A percentile compares a stretch with the other conserved stretches of the same genome.
Conservation (phyloP, 1,284 basidiomycete species). For the Malassezia furfur region DNA sequence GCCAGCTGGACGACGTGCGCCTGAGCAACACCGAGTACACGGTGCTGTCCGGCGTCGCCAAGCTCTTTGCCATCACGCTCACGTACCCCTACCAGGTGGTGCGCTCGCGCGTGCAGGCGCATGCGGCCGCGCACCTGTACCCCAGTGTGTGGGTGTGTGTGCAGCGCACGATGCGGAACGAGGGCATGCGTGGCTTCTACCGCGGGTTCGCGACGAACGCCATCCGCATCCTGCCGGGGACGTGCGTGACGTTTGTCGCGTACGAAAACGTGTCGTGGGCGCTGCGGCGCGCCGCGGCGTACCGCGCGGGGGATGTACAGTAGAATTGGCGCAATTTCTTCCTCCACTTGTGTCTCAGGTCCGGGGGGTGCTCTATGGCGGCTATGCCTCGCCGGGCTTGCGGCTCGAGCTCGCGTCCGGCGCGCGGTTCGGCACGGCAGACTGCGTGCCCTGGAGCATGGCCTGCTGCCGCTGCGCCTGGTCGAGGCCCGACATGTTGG, state of each 20-base stretch:
- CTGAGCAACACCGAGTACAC: conserved; percentile 84
- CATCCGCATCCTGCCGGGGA: conserved; percentile 89
- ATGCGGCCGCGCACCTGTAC: conserved; percentile 53
- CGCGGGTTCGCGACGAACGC: conserved; percentile 91
- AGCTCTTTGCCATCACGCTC: conserved; percentile 68
- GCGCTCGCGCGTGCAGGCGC: conserved; percentile 70
- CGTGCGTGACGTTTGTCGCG: conserved; percentile 94
- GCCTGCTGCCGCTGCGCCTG: conserved; percentile 13
- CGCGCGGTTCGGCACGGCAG: neutral
- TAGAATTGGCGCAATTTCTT: neutral
- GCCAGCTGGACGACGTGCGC: conserved; percentile 19
- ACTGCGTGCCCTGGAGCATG: conserved; percentile 13
- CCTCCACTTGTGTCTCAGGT: no score
- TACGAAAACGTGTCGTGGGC: conserved; percentile 66
- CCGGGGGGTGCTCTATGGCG: no score
- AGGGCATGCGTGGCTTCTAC: conserved; percentile 80
- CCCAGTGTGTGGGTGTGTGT: conserved; percentile 73
- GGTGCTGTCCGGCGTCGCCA: conserved; percentile 79
- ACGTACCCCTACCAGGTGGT: conserved; percentile 99
- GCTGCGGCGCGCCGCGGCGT: conserved; percentile 15
- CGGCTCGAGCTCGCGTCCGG: neutral
- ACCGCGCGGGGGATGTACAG: neutral
- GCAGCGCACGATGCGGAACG: conserved; percentile 65
- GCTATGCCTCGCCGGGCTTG: neutral
- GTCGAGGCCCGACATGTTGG: conserved; percentile 11